Evolutionary conservation across 306 rosid species (phyloP).

Genomic region (Lupinus albus): DNA sequence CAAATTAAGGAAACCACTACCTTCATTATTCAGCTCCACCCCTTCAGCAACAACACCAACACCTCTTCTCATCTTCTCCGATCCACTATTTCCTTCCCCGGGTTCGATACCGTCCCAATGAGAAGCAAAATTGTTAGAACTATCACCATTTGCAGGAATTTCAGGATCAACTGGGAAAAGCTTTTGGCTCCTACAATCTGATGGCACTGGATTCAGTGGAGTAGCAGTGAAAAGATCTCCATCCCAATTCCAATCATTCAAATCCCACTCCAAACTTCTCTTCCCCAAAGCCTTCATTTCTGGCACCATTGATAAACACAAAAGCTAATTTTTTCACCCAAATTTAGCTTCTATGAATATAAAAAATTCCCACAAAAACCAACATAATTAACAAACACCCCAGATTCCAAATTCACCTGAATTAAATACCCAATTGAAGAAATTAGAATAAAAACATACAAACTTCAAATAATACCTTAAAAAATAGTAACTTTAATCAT

Average conservation of each 20-base stretch:
- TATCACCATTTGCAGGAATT: slow-evolving; percentile 47
- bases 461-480: slow-evolving; percentile 35
- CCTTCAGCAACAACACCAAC: slow-evolving; percentile 44
- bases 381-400: slow-evolving; percentile 29
- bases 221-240: slow-evolving; percentile 85
- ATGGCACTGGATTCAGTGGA: slow-evolving; percentile 60
- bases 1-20: slow-evolving; percentile 63
- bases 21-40: slow-evolving; percentile 55
- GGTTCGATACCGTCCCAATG: slow-evolving; percentile 52
- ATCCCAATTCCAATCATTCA: slow-evolving; percentile 92
- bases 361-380: not conserved
- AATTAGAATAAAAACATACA: slow-evolving; percentile 20
- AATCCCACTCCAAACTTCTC: slow-evolving; percentile 82
- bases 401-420: slow-evolving; percentile 48
- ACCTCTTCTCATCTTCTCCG: slow-evolving; percentile 69
- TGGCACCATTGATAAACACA: slow-evolving; percentile 50
- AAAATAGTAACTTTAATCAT: slow-evolving; percentile 27
- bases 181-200: slow-evolving; percentile 59
- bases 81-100: slow-evolving; percentile 61
- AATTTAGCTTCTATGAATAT: slow-evolving; percentile 58
- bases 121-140: slow-evolving; percentile 57
- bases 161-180: slow-evolving; percentile 63
- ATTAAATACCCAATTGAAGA: slow-evolving; percentile 34
- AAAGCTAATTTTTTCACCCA: slow-evolving; percentile 52
- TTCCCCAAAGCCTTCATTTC: slow-evolving; percentile 63